Evolutionary conservation across 2,329 filamentous ascomycete genomes (phyloP).

Genomic region (Zymoseptoria pseudotritici): DNA sequence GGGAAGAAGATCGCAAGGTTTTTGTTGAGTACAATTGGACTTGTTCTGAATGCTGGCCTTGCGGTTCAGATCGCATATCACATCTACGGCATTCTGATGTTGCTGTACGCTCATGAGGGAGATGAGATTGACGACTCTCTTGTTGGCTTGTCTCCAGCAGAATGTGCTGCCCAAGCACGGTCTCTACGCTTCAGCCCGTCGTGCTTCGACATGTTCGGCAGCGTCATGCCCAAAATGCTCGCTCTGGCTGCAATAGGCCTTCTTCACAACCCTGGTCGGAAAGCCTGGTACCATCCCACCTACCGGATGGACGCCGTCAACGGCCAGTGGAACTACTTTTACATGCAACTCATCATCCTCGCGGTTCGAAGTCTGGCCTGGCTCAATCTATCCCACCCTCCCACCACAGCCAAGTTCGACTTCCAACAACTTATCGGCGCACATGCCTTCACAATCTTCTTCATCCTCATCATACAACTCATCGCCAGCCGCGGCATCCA

Average conservation of each 20-base stretch:
- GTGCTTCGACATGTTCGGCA: slow-evolving; percentile 20
- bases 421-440: slow-evolving; percentile 37
- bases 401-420: slow-evolving; percentile 13
- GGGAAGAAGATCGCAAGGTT: slow-evolving; percentile 25
- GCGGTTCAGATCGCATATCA: slow-evolving; percentile 24
- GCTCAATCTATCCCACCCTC: slow-evolving; percentile 24
- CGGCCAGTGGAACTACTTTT: slow-evolving; percentile 56
- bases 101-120: background rate
- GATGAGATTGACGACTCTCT: slow-evolving; percentile 2
- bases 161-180: slow-evolving; percentile 12
- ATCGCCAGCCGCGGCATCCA: slow-evolving; percentile 20
- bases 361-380: slow-evolving; percentile 44
- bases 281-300: slow-evolving; percentile 25
- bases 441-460: slow-evolving; percentile 49
- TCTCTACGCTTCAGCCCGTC: slow-evolving; percentile 11
- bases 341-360: slow-evolving; percentile 55
- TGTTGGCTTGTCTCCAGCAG: slow-evolving; percentile 10
- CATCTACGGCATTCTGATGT: slow-evolving; percentile 18
- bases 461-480: slow-evolving; percentile 39
- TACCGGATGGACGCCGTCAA: slow-evolving; percentile 20
- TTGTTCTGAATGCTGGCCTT: slow-evolving; percentile 17
- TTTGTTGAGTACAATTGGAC: slow-evolving; percentile 16
- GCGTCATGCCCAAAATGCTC: slow-evolving; percentile 20
- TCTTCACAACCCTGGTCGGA: slow-evolving; percentile 30
- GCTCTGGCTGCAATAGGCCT: slow-evolving; percentile 18